These are phyloP conservation scores for Aspergillus haitiensis DNA, from an alignment of 495 filamentous ascomycete species.

Conservation along the genomic window DNA sequence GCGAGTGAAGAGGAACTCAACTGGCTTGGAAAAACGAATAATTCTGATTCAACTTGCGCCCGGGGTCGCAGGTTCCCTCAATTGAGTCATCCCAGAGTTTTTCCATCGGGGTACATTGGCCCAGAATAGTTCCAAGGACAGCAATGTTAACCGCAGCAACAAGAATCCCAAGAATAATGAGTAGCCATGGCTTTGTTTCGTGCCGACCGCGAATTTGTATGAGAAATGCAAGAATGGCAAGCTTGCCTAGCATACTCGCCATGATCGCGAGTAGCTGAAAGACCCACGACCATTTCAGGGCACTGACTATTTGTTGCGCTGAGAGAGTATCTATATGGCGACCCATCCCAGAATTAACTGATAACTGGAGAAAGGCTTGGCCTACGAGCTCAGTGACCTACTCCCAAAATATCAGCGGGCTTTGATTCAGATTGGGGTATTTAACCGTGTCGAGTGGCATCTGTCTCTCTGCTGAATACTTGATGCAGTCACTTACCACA, in stretches of 20 bases:
- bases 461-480: not conserved
- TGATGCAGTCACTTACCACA: slow-evolving; percentile 3
- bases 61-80: slow-evolving; percentile 27
- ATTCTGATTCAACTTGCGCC: slow-evolving; percentile 25
- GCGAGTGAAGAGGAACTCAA: slow-evolving; percentile 12
- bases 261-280: slow-evolving; percentile 33
- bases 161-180: slow-evolving; percentile 30
- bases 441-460: too few relatives aligned
- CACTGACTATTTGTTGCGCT: slow-evolving; percentile 12
- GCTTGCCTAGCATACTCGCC: slow-evolving; percentile 32
- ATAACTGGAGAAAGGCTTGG: slow-evolving; percentile 27
- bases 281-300: slow-evolving; percentile 35
- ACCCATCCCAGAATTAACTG: slow-evolving; percentile 31
- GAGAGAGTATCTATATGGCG: slow-evolving; percentile 26
- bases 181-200: slow-evolving; percentile 26
- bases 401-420: not conserved
- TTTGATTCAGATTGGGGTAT: not conserved
- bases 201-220: slow-evolving; percentile 33
- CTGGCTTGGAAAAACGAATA: slow-evolving; percentile 34
- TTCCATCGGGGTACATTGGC: slow-evolving; percentile 30
- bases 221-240: slow-evolving; percentile 35
- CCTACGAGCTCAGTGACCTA: slow-evolving; percentile 12
- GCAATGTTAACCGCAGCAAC: slow-evolving; percentile 28
- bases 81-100: slow-evolving; percentile 32
- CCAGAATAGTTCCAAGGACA: slow-evolving; percentile 26